phyloP scores from a whole-genome alignment of 331 rosid species.

The Rosa hybrid region DNA sequence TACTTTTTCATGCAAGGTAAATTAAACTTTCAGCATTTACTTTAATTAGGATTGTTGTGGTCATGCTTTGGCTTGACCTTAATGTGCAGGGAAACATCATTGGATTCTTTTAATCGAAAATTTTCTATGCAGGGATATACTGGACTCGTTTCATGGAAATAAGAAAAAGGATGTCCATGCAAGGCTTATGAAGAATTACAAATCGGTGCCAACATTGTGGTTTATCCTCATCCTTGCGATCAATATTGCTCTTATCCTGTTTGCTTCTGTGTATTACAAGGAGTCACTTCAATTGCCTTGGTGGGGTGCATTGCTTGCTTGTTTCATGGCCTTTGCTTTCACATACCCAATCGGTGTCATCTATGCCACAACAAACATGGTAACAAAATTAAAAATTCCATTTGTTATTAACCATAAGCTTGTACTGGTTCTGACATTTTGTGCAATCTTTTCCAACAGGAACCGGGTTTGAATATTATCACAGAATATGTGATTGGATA shows the following conservation, averaged over 20 bases:
- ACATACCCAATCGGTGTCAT: slow-evolving; percentile 72
- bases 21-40: background rate
- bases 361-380: slow-evolving; percentile 78
- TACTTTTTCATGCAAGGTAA: slow-evolving; percentile 78
- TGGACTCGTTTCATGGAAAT: slow-evolving; percentile 47
- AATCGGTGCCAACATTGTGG: slow-evolving; percentile 75
- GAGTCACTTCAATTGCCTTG: slow-evolving; percentile 81
- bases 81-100: background rate
- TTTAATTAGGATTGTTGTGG: background rate
- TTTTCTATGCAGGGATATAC: slow-evolving; percentile 48
- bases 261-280: slow-evolving; percentile 53
- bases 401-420: background rate
- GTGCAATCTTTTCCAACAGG: slow-evolving; percentile 38
- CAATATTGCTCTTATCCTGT: slow-evolving; percentile 59
- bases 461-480: slow-evolving; percentile 71
- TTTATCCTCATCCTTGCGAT: slow-evolving; percentile 48
- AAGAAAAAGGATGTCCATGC: slow-evolving; percentile 61
- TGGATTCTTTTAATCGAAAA: background rate
- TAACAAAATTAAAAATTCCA: slow-evolving; percentile 8
- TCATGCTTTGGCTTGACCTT: background rate
- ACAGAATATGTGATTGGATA: slow-evolving; percentile 86
- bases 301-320: slow-evolving; percentile 86
- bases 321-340: slow-evolving; percentile 57
- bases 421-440: background rate
- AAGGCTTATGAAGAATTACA: slow-evolving; percentile 65